Conservation (phyloP, 352 stramenopile genomes). For the Phytopythium mirpurense region DNA sequence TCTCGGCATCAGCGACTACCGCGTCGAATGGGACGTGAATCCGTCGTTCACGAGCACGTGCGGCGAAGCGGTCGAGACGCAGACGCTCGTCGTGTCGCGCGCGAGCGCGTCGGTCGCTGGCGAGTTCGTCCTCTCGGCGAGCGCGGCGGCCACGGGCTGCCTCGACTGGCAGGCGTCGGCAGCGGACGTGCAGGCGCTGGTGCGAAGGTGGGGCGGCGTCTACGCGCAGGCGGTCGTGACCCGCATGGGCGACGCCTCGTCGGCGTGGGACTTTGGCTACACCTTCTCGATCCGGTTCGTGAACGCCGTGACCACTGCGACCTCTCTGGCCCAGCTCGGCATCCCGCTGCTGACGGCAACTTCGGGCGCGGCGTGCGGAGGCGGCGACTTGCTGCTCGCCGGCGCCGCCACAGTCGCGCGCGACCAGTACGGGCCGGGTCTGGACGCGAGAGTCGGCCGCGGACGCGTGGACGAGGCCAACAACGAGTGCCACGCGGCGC, state of each 20-base stretch:
- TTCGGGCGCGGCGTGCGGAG: constrained; percentile 20
- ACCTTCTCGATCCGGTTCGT: constrained; percentile 57
- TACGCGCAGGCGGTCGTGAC: constrained; percentile 29
- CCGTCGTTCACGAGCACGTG: constrained; percentile 82
- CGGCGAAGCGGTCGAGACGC: constrained; percentile 64
- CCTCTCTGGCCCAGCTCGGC: constrained; percentile 26
- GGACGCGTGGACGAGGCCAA: constrained; percentile 44
- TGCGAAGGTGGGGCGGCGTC: constrained; percentile 20
- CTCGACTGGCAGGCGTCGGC: constrained; percentile 26
- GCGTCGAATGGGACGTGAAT: constrained; percentile 94
- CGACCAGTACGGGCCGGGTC: constrained; percentile 46
- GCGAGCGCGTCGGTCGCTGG: constrained; percentile 5
- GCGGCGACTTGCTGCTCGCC: not conserved
- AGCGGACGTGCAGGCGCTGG: constrained; percentile 15
- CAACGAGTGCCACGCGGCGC: constrained; percentile 46
- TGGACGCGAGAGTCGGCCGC: constrained; percentile 42
- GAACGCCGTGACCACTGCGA: constrained; percentile 30
- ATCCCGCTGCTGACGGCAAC: constrained; percentile 36
- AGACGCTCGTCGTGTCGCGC: constrained; percentile 37
- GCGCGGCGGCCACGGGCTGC: constrained; percentile 21
- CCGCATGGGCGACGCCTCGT: constrained; percentile 41
- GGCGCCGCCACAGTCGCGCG: constrained; percentile 17
- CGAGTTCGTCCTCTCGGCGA: constrained; percentile 27
- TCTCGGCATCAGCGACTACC: constrained; percentile 67
- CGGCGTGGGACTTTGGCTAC: constrained; percentile 66